Evolutionary conservation across 2,329 filamentous ascomycete species (phyloP).

Genomic region (Fusarium nodosum): DNA sequence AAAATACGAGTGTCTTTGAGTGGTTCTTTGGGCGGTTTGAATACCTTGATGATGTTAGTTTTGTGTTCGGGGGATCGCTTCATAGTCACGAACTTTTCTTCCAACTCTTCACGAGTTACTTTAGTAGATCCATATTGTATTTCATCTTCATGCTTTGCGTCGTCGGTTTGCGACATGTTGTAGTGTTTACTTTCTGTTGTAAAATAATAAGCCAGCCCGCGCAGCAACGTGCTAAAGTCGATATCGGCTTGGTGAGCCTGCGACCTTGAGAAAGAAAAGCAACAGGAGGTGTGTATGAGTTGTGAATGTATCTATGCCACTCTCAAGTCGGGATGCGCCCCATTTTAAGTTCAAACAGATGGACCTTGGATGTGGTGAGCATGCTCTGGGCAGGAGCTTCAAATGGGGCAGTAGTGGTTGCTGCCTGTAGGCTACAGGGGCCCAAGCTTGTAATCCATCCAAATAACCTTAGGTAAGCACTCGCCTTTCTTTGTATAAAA

Average conservation of each 20-base stretch:
- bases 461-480: constrained; percentile 19
- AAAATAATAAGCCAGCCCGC: constrained; percentile 4
- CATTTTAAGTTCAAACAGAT: constrained; percentile 12
- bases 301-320: background rate
- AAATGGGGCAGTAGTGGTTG: constrained; percentile 28
- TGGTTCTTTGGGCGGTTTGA: constrained; percentile 87
- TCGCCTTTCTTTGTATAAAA: background rate
- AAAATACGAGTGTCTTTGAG: constrained; percentile 83
- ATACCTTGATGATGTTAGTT: constrained; percentile 70
- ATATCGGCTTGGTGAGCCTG: background rate
- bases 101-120: constrained; percentile 59
- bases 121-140: constrained; percentile 63
- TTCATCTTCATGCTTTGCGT: constrained; percentile 64
- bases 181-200: constrained; percentile 24
- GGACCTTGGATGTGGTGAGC: constrained; percentile 13
- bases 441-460: constrained; percentile 22
- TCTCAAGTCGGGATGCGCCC: background rate
- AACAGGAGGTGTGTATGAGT: no score
- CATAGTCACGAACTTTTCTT: constrained; percentile 56
- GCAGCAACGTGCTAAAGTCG: background rate
- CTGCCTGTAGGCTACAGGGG: constrained; percentile 38
- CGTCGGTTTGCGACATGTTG: constrained; percentile 45
- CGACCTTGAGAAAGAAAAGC: background rate
- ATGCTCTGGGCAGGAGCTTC: constrained; percentile 15
- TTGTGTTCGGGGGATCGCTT: background rate